Evolutionary conservation across 306 rosid species (phyloP), one percentile per base, ranked within the genome.

Genomic region (Citrullus colocynthis): DNA sequence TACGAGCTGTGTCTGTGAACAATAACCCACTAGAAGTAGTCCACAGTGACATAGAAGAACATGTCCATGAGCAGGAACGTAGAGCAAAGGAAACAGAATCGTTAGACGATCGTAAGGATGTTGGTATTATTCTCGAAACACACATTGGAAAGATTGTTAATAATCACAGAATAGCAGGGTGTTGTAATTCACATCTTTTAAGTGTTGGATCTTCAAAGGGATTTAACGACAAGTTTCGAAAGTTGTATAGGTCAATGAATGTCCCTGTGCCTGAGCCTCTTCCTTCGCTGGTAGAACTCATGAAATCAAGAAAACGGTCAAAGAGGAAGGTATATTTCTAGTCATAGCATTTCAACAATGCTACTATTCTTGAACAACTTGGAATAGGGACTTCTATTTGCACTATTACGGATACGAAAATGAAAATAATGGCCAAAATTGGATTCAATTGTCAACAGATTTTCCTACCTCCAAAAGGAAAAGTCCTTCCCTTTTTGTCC

Each of bases 191-290:
- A 45, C 80, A 79, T 66, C 79, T 74, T 79, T 74, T 70, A 79
- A 80, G 78, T 54, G 54, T 84, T 49, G 89, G 90, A 82, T 84
- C 95, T 71, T 78, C 89, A 37, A 81, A 85, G 12, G 85, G 84
- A 51, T 89, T 88, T 78, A 85, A 78, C 57, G 91, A 78, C 56
- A 61, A 80, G 66, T 76, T 88, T 48, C 81, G 87, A 80, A 89
- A 85, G 87, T 60, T 87, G 81, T 89, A 89, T 81, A 85, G 93
- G 85, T 84, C 90, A 59, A 89, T 85, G 90, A 89, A 88, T 79
- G 87, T 91, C 66, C 83, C 95, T 67, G 86, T 89, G 78, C 98
- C 91, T 55, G 78, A 81, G 82, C 97, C 94, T 49, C 96, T 91
- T 85, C 95, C 97, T 61, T 87, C 95, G 6, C 85, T 93, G 44